phyloP scores from a whole-genome alignment of 371 early-diverging fungal genomes.

The Entomophthora muscae region DNA sequence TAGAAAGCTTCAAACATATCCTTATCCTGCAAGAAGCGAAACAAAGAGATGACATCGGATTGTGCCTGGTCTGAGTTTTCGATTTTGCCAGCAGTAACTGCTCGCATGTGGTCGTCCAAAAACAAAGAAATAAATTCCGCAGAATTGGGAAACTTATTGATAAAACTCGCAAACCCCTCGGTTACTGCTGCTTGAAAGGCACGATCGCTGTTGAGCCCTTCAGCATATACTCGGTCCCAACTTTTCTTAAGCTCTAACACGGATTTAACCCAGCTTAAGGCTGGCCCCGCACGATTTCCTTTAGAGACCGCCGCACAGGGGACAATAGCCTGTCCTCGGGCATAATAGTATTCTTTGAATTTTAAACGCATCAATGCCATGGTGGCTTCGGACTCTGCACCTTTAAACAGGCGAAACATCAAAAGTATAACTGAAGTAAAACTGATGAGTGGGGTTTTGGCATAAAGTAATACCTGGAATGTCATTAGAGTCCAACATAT shows the following conservation, averaged over 20 bases:
- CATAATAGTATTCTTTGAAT: background rate
- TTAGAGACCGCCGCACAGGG: background rate
- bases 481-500: background rate
- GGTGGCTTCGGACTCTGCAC: conserved; percentile 13
- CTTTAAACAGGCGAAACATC: conserved; percentile 43
- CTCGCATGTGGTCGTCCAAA: conserved; percentile 80
- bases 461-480: background rate
- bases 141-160: conserved; percentile 53
- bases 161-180: conserved; percentile 52
- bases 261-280: conserved; percentile 67
- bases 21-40: conserved; percentile 79
- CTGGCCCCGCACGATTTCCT: conserved; percentile 15
- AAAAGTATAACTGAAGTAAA: conserved; percentile 50
- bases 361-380: conserved; percentile 10
- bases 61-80: conserved; percentile 58
- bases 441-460: conserved; percentile 49
- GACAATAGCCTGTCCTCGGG: background rate
- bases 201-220: conserved; percentile 46
- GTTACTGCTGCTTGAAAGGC: conserved; percentile 31
- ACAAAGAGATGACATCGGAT: conserved; percentile 63
- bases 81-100: conserved; percentile 70
- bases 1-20: conserved; percentile 90
- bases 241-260: conserved; percentile 53
- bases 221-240: conserved; percentile 43
- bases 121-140: conserved; percentile 81